Conservation (phyloP, 805 yeast genomes). For the Yarrowia sp. region DNA sequence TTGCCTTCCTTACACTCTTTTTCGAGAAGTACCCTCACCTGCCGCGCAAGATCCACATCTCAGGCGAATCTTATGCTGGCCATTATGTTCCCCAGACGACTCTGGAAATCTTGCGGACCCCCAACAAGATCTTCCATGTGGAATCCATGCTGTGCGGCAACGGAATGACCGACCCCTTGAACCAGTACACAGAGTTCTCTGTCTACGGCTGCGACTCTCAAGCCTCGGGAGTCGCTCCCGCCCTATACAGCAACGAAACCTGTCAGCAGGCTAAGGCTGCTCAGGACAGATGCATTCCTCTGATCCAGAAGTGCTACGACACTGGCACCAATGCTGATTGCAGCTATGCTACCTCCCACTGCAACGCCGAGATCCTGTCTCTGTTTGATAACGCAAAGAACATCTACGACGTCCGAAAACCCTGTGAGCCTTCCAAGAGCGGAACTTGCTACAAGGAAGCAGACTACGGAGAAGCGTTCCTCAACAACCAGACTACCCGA, state of each 20-base stretch:
- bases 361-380: slow-evolving; percentile 39
- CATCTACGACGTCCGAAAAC: slow-evolving; percentile 4
- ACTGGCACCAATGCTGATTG: slow-evolving; percentile 72
- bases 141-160: slow-evolving; percentile 84
- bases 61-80: slow-evolving; percentile 85
- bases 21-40: slow-evolving; percentile 54
- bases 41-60: slow-evolving; percentile 61
- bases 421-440: background rate
- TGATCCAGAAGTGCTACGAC: slow-evolving; percentile 73
- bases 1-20: slow-evolving; percentile 68
- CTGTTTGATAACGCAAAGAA: background rate
- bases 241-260: slow-evolving; percentile 64
- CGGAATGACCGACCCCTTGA: slow-evolving; percentile 74
- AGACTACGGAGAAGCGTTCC: background rate
- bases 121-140: slow-evolving; percentile 55
- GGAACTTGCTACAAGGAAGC: slow-evolving; percentile 5
- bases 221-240: slow-evolving; percentile 67
- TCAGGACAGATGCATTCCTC: slow-evolving; percentile 41
- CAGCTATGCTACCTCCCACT: slow-evolving; percentile 80
- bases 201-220: slow-evolving; percentile 85
- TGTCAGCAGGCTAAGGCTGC: slow-evolving; percentile 65
- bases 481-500: background rate
- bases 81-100: slow-evolving; percentile 82
- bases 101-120: slow-evolving; percentile 60
- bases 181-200: slow-evolving; percentile 71